Percentiles rank a stretch among this genome's conserved stretches.
phyloP scores from a whole-genome alignment of 257 asterid species.

The Nyctanthes arbortristis region DNA sequence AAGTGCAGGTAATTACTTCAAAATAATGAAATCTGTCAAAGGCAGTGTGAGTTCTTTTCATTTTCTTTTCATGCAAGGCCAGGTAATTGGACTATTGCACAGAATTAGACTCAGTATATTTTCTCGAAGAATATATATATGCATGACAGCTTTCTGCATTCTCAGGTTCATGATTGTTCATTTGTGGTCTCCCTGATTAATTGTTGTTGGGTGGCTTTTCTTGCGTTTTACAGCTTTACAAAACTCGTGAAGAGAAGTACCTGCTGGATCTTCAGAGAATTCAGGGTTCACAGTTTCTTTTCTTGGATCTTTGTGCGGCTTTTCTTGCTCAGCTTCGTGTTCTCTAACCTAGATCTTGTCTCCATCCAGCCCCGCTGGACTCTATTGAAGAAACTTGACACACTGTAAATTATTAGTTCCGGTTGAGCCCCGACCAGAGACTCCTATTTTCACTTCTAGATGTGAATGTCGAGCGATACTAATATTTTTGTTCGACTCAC shows the following conservation, averaged over 20 bases:
- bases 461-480: slow-evolving; percentile 41
- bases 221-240: slow-evolving; percentile 74
- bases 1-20: slow-evolving; percentile 95
- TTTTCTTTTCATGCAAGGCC: too few relatives aligned
- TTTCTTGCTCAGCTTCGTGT: slow-evolving; percentile 89
- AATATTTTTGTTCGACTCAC: slow-evolving; percentile 31
- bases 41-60: too few relatives aligned
- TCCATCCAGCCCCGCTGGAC: slow-evolving; percentile 18
- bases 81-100: too few relatives aligned
- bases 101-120: too few relatives aligned
- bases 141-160: too few relatives aligned
- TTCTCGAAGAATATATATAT: too few relatives aligned
- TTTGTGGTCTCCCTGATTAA: not conserved
- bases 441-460: slow-evolving; percentile 21
- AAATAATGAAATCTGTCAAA: too few relatives aligned
- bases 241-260: slow-evolving; percentile 83
- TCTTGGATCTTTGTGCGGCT: slow-evolving; percentile 87
- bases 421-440: slow-evolving; percentile 20
- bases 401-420: slow-evolving; percentile 47
- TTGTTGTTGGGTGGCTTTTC: not conserved
- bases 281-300: slow-evolving; percentile 83
- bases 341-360: slow-evolving; percentile 38
- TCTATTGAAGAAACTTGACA: slow-evolving; percentile 22
- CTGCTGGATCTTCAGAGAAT: slow-evolving; percentile 88
- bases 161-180: not conserved